phyloP scores from a whole-genome alignment of 805 yeast genomes.

The Kodamaea nitidulidarum region DNA sequence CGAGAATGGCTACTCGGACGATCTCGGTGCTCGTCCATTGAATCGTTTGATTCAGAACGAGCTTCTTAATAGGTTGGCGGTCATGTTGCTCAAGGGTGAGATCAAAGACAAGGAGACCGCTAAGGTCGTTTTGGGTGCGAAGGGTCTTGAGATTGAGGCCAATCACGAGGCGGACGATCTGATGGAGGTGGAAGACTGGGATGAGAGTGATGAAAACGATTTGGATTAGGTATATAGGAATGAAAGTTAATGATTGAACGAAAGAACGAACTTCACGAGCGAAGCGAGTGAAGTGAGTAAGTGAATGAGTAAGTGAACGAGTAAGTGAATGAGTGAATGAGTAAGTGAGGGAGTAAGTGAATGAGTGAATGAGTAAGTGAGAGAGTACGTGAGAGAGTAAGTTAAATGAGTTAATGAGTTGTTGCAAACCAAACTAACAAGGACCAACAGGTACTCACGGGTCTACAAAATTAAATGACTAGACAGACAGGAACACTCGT shows the following conservation, averaged over 20 bases:
- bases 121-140: slow-evolving; percentile 51
- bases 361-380: too few relatives aligned
- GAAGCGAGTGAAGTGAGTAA: too few relatives aligned
- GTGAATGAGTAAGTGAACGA: too few relatives aligned
- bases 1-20: slow-evolving; percentile 82
- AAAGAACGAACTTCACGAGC: background rate
- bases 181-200: slow-evolving; percentile 58
- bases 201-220: slow-evolving; percentile 54
- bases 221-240: slow-evolving; percentile 10
- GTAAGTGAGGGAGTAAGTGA: too few relatives aligned
- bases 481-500: too few relatives aligned
- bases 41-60: slow-evolving; percentile 87
- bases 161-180: slow-evolving; percentile 69
- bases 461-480: too few relatives aligned
- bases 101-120: slow-evolving; percentile 85
- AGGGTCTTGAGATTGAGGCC: slow-evolving; percentile 76
- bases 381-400: too few relatives aligned
- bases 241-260: background rate
- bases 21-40: slow-evolving; percentile 95
- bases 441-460: too few relatives aligned
- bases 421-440: too few relatives aligned
- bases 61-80: slow-evolving; percentile 81
- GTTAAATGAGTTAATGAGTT: background rate
- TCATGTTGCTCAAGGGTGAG: slow-evolving; percentile 83
- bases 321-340: too few relatives aligned